phyloP scores from a whole-genome alignment of 1,284 basidiomycete species.

The Tilletia walkeri region DNA sequence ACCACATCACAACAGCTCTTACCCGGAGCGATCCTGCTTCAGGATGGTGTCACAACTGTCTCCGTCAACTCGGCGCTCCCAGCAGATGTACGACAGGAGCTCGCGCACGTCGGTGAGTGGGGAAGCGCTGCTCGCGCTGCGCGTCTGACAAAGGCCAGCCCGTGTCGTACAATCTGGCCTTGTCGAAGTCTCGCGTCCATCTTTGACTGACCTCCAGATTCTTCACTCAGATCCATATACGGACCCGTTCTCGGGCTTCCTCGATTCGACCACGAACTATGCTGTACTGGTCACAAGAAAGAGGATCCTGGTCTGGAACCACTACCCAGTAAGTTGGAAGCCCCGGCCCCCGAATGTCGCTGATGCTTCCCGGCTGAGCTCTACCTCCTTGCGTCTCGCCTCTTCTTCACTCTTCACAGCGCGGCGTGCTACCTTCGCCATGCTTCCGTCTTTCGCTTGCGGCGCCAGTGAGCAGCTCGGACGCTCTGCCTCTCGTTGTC shows the following conservation, averaged over 20 bases:
- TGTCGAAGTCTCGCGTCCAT: background rate
- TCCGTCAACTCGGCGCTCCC: conserved; percentile 36
- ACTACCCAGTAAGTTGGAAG: conserved; percentile 28
- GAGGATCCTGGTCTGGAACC: conserved; percentile 49
- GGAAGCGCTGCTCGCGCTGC: background rate
- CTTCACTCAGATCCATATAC: conserved; percentile 32
- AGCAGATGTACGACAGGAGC: conserved; percentile 30
- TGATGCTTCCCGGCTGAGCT: background rate
- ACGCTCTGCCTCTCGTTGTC: conserved; percentile 30
- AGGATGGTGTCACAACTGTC: conserved; percentile 37
- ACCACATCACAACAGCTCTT: background rate
- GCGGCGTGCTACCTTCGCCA: conserved; percentile 31
- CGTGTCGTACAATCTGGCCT: background rate
- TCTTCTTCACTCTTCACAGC: conserved; percentile 17
- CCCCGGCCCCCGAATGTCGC: background rate
- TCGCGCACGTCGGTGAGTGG: conserved; percentile 24
- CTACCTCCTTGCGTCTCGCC: background rate
- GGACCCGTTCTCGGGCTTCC: conserved; percentile 33
- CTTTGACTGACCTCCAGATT: too few relatives aligned
- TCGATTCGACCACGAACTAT: conserved; percentile 43
- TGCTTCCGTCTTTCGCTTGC: conserved; percentile 41
- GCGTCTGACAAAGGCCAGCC: background rate
- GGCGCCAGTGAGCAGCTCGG: conserved; percentile 16
- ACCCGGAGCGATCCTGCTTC: conserved; percentile 30
- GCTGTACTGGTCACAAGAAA: conserved; percentile 39